These are phyloP conservation scores for Noccaea caerulescens DNA, from an alignment of 345 rosid genomes.

Conservation along the genomic window DNA sequence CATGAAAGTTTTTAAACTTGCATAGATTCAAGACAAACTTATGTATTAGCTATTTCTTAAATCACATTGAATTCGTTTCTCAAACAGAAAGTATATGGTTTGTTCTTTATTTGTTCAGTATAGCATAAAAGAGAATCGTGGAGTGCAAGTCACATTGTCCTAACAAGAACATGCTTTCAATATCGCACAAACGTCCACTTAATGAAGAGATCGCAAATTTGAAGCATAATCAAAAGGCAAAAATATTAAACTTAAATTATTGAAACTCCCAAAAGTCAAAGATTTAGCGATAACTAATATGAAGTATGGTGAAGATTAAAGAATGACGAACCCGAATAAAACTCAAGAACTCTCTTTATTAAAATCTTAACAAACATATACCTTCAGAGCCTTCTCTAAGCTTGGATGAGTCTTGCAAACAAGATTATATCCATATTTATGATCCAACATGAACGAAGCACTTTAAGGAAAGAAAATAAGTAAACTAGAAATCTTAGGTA, in stretches of 20 bases:
- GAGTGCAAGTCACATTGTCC: constrained; percentile 26
- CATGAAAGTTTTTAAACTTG: neutral
- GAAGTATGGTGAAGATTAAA: neutral
- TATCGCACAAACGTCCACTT: neutral
- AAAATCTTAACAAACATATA: no score
- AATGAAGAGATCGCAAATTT: constrained; percentile 8
- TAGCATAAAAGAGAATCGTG: constrained; percentile 5
- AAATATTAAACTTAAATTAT: neutral
- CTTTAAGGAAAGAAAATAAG: neutral
- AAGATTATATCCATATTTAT: neutral
- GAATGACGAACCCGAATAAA: constrained; percentile 4
- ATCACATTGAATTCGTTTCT: constrained; percentile 26
- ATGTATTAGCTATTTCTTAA: neutral
- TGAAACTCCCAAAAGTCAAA: neutral
- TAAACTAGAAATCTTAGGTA: neutral
- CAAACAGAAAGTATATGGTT: constrained; percentile 17
- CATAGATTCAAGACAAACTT: neutral
- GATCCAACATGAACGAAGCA: neutral
- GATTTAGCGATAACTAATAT: neutral
- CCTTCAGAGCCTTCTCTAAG: neutral
- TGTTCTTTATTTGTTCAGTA: neutral
- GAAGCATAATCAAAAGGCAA: neutral
- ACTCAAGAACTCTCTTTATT: neutral
- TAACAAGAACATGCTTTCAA: neutral
- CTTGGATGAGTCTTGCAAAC: neutral